Conservation (phyloP, 164 flowering plant genomes). For the Magnolia kwangsiensis region DNA sequence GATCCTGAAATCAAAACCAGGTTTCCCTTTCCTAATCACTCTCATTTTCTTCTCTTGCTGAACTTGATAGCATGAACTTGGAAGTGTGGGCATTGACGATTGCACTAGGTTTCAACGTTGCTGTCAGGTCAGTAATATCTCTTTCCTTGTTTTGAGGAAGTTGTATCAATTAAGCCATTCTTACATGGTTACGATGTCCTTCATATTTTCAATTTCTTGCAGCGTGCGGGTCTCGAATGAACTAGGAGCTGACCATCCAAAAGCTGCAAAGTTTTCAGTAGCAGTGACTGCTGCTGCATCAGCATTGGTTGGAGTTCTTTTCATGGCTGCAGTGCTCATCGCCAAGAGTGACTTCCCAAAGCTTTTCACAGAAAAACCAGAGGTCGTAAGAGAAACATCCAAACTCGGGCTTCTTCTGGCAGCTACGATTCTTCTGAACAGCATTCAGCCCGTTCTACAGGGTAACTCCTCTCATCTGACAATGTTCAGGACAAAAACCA, state of each 20-base stretch:
- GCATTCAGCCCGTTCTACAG: constrained; percentile 46
- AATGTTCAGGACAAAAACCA: background rate
- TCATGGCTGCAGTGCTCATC: constrained; percentile 23
- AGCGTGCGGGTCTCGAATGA: constrained; percentile 56
- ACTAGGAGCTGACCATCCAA: constrained; percentile 47
- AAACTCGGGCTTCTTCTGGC: constrained; percentile 40
- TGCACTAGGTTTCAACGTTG: constrained; percentile 48
- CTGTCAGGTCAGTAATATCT: constrained; percentile 34
- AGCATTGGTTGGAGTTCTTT: constrained; percentile 28
- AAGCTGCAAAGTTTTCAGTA: constrained; percentile 45
- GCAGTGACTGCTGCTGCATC: constrained; percentile 27
- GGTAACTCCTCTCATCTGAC: constrained; percentile 24
- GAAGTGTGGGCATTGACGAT: constrained; percentile 49
- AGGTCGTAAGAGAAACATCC: constrained; percentile 30
- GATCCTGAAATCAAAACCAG: background rate
- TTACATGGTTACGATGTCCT: too few relatives aligned
- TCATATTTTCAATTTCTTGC: constrained; percentile 6
- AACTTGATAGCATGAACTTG: constrained; percentile 36
- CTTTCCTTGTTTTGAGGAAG: background rate
- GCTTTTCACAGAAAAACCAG: constrained; percentile 27
- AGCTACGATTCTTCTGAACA: constrained; percentile 39
- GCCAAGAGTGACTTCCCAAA: constrained; percentile 25
- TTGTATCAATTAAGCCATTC: background rate
- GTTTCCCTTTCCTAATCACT: background rate
- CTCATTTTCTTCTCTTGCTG: background rate